phyloP scores from a whole-genome alignment of 805 yeast genomes.

The Scheffersomyces amazonensis region DNA sequence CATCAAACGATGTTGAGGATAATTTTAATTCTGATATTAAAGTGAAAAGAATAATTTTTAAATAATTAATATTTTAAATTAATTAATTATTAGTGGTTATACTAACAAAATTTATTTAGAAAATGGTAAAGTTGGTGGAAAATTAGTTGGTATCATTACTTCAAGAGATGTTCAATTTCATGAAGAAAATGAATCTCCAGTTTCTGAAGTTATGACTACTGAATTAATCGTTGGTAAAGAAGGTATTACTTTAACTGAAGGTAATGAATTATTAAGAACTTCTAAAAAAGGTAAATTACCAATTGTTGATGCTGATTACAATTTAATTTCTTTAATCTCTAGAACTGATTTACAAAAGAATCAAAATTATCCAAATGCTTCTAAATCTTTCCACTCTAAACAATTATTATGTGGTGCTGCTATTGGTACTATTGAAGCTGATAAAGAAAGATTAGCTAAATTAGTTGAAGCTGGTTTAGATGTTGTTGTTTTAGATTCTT shows the following conservation, averaged over 20 bases:
- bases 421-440: conserved; percentile 89
- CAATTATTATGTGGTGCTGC: conserved; percentile 99
- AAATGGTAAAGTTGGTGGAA: conserved; percentile 81
- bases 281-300: conserved; percentile 98
- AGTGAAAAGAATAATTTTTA: neutral
- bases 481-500: conserved; percentile 92
- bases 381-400: conserved; percentile 88
- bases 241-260: conserved; percentile 80
- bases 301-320: conserved; percentile 74
- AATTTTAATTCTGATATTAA: conserved; percentile 21
- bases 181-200: conserved; percentile 61
- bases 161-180: conserved; percentile 97
- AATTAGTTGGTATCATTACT: conserved; percentile 91
- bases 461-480: conserved; percentile 96
- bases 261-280: conserved; percentile 84
- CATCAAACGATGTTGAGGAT: conserved; percentile 98
- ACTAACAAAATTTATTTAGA: conserved; percentile 49
- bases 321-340: conserved; percentile 82
- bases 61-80: too few relatives aligned
- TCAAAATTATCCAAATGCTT: conserved; percentile 88
- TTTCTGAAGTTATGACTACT: conserved; percentile 84
- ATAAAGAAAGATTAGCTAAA: conserved; percentile 76
- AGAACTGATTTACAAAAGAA: conserved; percentile 97
- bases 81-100: too few relatives aligned
- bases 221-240: conserved; percentile 80